Evolutionary conservation across 169 alveolate species (phyloP).

Genomic region (Babesia divergens): DNA sequence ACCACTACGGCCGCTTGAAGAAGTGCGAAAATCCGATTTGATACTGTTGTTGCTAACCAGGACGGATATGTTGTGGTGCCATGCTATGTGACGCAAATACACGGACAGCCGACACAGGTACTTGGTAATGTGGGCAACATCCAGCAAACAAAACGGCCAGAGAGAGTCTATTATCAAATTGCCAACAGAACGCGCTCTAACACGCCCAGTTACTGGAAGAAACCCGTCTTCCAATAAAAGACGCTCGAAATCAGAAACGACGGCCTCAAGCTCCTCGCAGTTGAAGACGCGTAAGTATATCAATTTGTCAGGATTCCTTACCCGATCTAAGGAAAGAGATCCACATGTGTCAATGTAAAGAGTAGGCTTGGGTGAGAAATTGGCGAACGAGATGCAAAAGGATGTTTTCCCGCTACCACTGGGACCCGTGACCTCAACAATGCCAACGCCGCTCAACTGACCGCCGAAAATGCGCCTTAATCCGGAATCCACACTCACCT

Average conservation of each 20-base stretch:
- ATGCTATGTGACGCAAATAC: slow-evolving; percentile 37
- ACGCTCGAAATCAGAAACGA: slow-evolving; percentile 27
- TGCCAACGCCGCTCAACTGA: slow-evolving; percentile 40
- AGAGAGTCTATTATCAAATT: slow-evolving; percentile 50
- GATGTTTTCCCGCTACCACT: slow-evolving; percentile 65
- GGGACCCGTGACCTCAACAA: slow-evolving; percentile 55
- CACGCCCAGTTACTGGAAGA: not conserved
- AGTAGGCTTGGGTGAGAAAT: slow-evolving; percentile 17
- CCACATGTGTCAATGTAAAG: slow-evolving; percentile 54
- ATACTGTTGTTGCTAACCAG: slow-evolving; percentile 40
- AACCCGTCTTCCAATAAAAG: slow-evolving; percentile 2
- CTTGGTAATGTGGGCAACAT: not conserved
- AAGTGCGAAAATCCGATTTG: not conserved
- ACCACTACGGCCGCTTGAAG: not conserved
- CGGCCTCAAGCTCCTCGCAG: slow-evolving; percentile 37
- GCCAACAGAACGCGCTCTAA: slow-evolving; percentile 39
- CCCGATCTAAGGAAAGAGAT: slow-evolving; percentile 20
- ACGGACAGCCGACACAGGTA: slow-evolving; percentile 24
- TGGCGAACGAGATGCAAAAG: slow-evolving; percentile 23
- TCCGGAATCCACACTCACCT: not conserved
- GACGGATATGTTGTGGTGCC: slow-evolving; percentile 33
- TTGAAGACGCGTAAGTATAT: slow-evolving; percentile 42
- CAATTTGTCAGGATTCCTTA: not conserved
- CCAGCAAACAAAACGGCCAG: slow-evolving; percentile 42
- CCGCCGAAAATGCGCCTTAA: slow-evolving; percentile 7